Evolutionary conservation across 202 grass and related monocot genomes (phyloP).

Genomic region (Zizania palustris): DNA sequence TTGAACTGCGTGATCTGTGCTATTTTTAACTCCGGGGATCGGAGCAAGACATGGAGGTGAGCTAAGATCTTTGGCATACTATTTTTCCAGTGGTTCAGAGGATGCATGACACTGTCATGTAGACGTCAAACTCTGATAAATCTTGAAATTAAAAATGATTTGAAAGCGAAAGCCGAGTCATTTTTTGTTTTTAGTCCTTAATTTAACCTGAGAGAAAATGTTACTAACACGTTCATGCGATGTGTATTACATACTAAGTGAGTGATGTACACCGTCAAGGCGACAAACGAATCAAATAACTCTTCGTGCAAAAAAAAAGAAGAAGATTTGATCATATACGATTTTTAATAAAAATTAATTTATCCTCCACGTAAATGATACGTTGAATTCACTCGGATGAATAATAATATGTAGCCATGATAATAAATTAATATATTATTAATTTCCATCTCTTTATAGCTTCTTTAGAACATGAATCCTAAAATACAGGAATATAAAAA

Average conservation of each 20-base stretch:
- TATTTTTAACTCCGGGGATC: neutral
- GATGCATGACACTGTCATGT: slow-evolving; percentile 36
- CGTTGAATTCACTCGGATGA: too few species aligned
- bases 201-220: neutral
- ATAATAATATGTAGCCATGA: too few species aligned
- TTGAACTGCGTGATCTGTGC: neutral
- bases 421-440: too few species aligned
- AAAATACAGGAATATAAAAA: too few species aligned
- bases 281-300: slow-evolving; percentile 1
- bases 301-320: neutral
- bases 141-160: too few species aligned
- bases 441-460: too few species aligned
- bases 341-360: too few species aligned
- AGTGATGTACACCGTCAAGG: neutral
- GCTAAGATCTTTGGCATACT: slow-evolving; percentile 9
- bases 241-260: neutral
- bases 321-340: too few species aligned
- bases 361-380: too few species aligned
- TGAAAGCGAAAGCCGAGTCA: neutral
- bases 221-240: neutral
- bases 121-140: neutral
- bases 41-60: slow-evolving; percentile 7
- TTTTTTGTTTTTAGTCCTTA: neutral
- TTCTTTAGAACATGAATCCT: too few species aligned
- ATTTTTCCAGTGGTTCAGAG: slow-evolving; percentile 43